These are phyloP conservation scores for Pyrus pyrifolia DNA, from an alignment of 306 rosid species.

Conservation along the genomic window DNA sequence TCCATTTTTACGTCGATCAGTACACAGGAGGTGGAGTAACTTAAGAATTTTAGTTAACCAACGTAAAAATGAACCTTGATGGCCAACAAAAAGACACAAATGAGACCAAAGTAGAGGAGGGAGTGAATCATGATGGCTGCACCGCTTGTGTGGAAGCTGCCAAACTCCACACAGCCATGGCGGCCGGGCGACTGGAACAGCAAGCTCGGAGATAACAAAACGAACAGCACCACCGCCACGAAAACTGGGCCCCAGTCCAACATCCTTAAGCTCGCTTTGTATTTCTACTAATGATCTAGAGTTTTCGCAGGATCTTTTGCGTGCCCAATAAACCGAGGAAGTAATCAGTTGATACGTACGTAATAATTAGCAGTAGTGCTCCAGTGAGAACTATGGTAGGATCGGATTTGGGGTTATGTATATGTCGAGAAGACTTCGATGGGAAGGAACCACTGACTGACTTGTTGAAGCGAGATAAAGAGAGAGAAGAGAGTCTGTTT, in stretches of 20 bases:
- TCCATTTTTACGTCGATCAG: neutral
- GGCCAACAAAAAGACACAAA: conserved; percentile 62
- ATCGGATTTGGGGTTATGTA: neutral
- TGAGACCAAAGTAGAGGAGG: conserved; percentile 69
- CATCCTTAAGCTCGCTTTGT: conserved; percentile 20
- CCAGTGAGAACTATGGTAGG: neutral
- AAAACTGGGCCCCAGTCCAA: conserved; percentile 81
- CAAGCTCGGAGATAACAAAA: conserved; percentile 67
- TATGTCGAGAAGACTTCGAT: conserved; percentile 15
- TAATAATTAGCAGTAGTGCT: neutral
- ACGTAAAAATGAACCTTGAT: conserved; percentile 59
- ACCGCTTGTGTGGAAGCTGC: conserved; percentile 73
- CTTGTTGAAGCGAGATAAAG: neutral
- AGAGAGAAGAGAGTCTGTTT: neutral
- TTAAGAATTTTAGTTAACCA: conserved; percentile 14
- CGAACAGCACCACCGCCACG: conserved; percentile 62
- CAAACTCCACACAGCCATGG: conserved; percentile 69
- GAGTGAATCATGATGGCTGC: conserved; percentile 73
- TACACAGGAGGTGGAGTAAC: neutral
- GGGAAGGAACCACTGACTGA: conserved; percentile 14
- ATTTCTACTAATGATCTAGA: neutral
- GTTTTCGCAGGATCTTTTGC: too few relatives aligned
- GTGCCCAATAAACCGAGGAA: neutral
- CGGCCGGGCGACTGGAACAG: conserved; percentile 74
- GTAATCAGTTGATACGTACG: neutral